phyloP scores from a whole-genome alignment of 2,329 filamentous ascomycete species.

The Aspergillus pseudonomiae region DNA sequence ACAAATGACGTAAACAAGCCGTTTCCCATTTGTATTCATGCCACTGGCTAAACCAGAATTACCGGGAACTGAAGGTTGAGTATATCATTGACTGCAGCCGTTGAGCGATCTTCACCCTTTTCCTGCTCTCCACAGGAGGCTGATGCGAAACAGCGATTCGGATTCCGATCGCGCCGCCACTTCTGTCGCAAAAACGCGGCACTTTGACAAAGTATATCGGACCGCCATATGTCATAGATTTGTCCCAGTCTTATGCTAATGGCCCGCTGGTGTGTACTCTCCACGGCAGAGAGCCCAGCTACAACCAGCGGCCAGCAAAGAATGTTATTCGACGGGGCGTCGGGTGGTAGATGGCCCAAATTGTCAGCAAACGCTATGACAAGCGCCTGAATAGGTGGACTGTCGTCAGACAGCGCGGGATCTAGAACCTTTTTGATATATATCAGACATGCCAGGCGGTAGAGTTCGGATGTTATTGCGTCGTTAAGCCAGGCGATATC shows the following conservation, averaged over 20 bases:
- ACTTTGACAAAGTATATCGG: background rate
- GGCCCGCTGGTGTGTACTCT: background rate
- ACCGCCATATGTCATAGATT: background rate
- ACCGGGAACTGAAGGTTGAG: background rate
- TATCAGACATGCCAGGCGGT: constrained; percentile 11
- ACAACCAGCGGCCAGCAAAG: constrained; percentile 14
- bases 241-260: background rate
- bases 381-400: background rate
- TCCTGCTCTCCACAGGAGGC: background rate
- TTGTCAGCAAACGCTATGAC: constrained; percentile 1
- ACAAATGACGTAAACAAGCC: background rate
- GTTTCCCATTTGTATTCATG: background rate
- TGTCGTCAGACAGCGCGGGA: background rate
- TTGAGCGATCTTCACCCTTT: background rate
- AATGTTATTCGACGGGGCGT: constrained; percentile 6
- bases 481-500: constrained; percentile 5
- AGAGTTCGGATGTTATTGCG: constrained; percentile 7
- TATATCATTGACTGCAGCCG: background rate
- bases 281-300: background rate
- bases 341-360: background rate
- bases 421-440: background rate
- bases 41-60: background rate
- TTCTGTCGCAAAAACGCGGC: background rate
- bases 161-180: background rate
- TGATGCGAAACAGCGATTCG: no score